phyloP scores from a whole-genome alignment of 345 rosid species.

The Salix exigua region DNA sequence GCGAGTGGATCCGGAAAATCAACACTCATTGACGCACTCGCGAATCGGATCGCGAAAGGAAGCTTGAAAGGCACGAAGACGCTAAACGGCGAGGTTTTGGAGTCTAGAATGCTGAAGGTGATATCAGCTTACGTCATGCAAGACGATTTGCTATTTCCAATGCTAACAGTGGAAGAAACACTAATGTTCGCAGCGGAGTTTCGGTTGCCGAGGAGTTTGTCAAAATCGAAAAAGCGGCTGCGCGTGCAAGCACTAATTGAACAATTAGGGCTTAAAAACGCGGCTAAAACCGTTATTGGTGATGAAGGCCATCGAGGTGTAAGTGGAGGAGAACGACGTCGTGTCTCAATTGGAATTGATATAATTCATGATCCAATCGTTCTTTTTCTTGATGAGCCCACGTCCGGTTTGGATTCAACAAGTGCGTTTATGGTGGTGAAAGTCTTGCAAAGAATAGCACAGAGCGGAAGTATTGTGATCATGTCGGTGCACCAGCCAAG shows the following conservation, averaged over 20 bases:
- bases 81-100: conserved; percentile 67
- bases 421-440: conserved; percentile 97
- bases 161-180: conserved; percentile 89
- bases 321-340: conserved; percentile 86
- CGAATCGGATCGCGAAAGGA: conserved; percentile 77
- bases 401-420: conserved; percentile 92
- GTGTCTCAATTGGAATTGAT: conserved; percentile 89
- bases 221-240: conserved; percentile 66
- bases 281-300: conserved; percentile 80
- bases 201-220: conserved; percentile 65
- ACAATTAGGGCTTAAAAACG: conserved; percentile 78
- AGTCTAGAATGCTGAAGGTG: conserved; percentile 69
- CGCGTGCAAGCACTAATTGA: conserved; percentile 83
- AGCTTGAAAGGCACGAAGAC: conserved; percentile 65
- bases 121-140: conserved; percentile 96
- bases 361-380: conserved; percentile 87
- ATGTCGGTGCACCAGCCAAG: conserved; percentile 98
- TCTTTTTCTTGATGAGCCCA: conserved; percentile 87
- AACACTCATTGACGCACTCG: conserved; percentile 72
- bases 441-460: conserved; percentile 83
- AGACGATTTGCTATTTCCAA: conserved; percentile 77
- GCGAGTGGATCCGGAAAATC: conserved; percentile 96
- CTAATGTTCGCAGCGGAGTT: conserved; percentile 91
- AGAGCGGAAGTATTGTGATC: conserved; percentile 85
- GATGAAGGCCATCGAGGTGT: conserved; percentile 97